phyloP scores from a whole-genome alignment of 164 flowering plant species.

The Liquidambar formosana region DNA sequence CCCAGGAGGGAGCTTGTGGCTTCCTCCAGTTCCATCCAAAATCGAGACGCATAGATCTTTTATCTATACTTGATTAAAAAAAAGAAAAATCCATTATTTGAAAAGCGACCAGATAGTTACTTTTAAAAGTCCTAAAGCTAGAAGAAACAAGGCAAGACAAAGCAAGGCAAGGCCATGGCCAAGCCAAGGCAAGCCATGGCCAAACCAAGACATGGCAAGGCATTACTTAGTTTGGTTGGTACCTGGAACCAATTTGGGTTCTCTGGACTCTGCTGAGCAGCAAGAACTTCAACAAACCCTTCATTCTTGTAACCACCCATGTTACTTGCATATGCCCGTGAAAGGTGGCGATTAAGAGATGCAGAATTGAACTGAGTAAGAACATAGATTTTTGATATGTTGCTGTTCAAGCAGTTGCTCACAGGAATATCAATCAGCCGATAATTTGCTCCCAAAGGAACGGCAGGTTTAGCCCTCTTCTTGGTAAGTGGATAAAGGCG shows the following conservation, averaged over 20 bases:
- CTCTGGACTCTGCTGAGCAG: slow-evolving; percentile 96
- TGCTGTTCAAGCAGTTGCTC: slow-evolving; percentile 92
- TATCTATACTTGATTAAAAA: no score
- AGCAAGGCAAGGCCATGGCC: no score
- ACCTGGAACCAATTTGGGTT: slow-evolving; percentile 98
- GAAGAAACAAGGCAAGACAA: no score
- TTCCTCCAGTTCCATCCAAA: no score
- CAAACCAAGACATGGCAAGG: no score
- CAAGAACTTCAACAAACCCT: slow-evolving; percentile 95
- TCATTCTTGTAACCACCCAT: slow-evolving; percentile 87
- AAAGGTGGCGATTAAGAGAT: slow-evolving; percentile 88
- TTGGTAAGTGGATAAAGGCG: slow-evolving; percentile 87
- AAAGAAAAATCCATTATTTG: no score
- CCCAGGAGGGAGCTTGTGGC: no score
- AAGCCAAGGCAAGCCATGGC: no score
- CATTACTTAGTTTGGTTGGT: neutral
- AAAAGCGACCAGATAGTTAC: no score
- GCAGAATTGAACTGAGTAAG: slow-evolving; percentile 94
- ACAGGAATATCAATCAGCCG: slow-evolving; percentile 89
- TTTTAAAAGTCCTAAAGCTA: no score
- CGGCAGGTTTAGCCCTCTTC: slow-evolving; percentile 91
- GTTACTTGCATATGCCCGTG: slow-evolving; percentile 79
- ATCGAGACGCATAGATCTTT: no score
- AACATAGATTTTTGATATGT: slow-evolving; percentile 79
- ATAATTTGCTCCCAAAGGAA: slow-evolving; percentile 84